These are phyloP conservation scores for Fusarium virguliforme DNA, from an alignment of 2,329 filamentous ascomycete species.

Conservation along the genomic window DNA sequence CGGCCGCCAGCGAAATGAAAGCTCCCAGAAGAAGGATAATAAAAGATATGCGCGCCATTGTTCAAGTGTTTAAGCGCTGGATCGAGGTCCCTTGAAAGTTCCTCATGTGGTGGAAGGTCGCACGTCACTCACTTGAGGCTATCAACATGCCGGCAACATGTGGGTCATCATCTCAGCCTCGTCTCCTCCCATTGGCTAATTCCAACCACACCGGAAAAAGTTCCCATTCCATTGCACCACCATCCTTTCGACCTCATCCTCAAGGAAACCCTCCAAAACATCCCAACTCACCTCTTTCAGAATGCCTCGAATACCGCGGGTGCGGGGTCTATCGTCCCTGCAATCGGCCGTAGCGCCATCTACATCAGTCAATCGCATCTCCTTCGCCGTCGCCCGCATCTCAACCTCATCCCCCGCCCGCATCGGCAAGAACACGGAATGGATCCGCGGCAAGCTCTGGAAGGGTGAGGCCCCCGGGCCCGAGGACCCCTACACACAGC, in stretches of 20 bases:
- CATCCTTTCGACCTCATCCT: slow-evolving; percentile 36
- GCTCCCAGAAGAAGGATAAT: slow-evolving; percentile 58
- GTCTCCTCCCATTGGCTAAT: slow-evolving; percentile 48
- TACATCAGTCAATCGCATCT: slow-evolving; percentile 46
- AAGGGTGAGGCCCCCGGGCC: slow-evolving; percentile 59
- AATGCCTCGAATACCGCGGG: slow-evolving; percentile 63
- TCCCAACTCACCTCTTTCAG: slow-evolving; percentile 29
- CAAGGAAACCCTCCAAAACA: slow-evolving; percentile 8
- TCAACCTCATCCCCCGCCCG: slow-evolving; percentile 56
- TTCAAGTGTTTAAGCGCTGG: slow-evolving; percentile 27
- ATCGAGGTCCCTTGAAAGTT: slow-evolving; percentile 19
- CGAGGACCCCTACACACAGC: slow-evolving; percentile 59
- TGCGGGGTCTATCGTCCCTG: slow-evolving; percentile 56
- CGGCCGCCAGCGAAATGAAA: slow-evolving; percentile 59
- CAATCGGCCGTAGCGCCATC: slow-evolving; percentile 47
- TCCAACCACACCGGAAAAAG: slow-evolving; percentile 49
- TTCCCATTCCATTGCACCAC: slow-evolving; percentile 48
- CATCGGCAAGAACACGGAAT: slow-evolving; percentile 55
- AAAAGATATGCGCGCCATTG: slow-evolving; percentile 61
- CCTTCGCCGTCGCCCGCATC: slow-evolving; percentile 51
- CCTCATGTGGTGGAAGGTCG: slow-evolving; percentile 32
- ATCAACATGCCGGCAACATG: slow-evolving; percentile 36
- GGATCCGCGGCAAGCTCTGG: slow-evolving; percentile 60
- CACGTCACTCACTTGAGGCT: slow-evolving; percentile 42
- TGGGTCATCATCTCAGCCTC: slow-evolving; percentile 46